phyloP scores from a whole-genome alignment of 805 yeast genomes.

The Tetrapisispora phaffii region DNA sequence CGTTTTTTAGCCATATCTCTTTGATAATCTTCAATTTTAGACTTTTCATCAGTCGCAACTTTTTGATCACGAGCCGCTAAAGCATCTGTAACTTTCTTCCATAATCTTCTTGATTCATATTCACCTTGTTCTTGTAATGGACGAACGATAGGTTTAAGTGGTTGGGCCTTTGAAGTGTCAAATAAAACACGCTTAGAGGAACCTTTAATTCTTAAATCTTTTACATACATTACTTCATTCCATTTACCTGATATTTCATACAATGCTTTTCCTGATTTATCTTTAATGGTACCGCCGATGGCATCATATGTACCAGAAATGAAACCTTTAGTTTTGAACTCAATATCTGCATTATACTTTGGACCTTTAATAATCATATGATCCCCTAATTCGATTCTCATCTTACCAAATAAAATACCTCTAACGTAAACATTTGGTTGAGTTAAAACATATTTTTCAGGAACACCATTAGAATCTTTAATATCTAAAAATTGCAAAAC shows the following conservation, averaged over 20 bases:
- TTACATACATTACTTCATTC: slow-evolving; percentile 76
- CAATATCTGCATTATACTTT: slow-evolving; percentile 63
- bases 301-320: slow-evolving; percentile 88
- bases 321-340: slow-evolving; percentile 91
- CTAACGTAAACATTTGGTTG: slow-evolving; percentile 95
- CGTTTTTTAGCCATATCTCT: slow-evolving; percentile 65
- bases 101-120: slow-evolving; percentile 69
- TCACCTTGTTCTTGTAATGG: slow-evolving; percentile 72
- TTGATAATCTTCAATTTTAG: slow-evolving; percentile 78
- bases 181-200: slow-evolving; percentile 43
- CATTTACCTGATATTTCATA: slow-evolving; percentile 81
- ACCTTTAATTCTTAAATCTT: slow-evolving; percentile 37
- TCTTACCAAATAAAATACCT: slow-evolving; percentile 82
- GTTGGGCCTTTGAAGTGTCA: slow-evolving; percentile 48
- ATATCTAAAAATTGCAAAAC: slow-evolving; percentile 58
- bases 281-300: slow-evolving; percentile 63
- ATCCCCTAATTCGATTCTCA: slow-evolving; percentile 88
- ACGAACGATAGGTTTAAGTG: slow-evolving; percentile 59
- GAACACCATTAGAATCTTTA: slow-evolving; percentile 35
- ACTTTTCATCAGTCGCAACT: slow-evolving; percentile 81
- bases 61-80: slow-evolving; percentile 71
- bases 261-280: slow-evolving; percentile 42
- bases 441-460: slow-evolving; percentile 72
- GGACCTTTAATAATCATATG: slow-evolving; percentile 69
- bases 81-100: slow-evolving; percentile 78